Conservation (phyloP, 2,329 filamentous ascomycete genomes). For the Capronia coronata region DNA sequence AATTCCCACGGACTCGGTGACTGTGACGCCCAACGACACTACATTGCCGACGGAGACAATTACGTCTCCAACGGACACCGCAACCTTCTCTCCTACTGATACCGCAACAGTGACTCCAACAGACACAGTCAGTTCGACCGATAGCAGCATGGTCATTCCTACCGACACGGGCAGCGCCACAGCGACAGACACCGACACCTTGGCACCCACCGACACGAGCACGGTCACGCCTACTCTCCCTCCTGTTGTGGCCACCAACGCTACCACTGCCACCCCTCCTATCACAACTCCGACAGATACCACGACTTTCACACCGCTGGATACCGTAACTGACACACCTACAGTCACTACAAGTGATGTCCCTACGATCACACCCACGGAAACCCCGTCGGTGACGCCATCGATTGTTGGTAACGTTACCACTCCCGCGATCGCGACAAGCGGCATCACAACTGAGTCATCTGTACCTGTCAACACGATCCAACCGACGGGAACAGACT, state of each 20-base stretch:
- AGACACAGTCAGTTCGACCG: conserved; percentile 40
- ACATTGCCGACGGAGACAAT: conserved; percentile 7
- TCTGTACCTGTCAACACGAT: conserved; percentile 27
- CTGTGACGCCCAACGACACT: conserved; percentile 7
- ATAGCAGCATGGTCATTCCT: conserved; percentile 10
- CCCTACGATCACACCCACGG: conserved; percentile 3
- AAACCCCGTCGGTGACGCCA: conserved; percentile 22
- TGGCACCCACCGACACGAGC: conserved; percentile 3
- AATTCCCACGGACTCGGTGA: conserved; percentile 6
- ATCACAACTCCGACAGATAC: conserved; percentile 5
- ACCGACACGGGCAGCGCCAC: conserved; percentile 5
- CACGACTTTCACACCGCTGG: background rate
- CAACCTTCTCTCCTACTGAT: conserved; percentile 30
- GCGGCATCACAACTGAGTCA: conserved; percentile 6
- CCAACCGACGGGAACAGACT: conserved; percentile 43
- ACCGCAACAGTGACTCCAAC: conserved; percentile 35
- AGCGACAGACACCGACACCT: background rate
- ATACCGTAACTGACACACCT: background rate
- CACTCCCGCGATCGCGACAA: conserved; percentile 9
- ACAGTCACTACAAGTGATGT: conserved; percentile 1
- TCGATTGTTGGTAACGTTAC: conserved; percentile 14
- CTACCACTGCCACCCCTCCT: background rate
- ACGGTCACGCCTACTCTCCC: conserved; percentile 2
- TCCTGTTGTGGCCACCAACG: background rate
- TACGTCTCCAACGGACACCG: conserved; percentile 17